Conservation (phyloP, 306 rosid genomes). For the Pterocarpus santalinus region DNA sequence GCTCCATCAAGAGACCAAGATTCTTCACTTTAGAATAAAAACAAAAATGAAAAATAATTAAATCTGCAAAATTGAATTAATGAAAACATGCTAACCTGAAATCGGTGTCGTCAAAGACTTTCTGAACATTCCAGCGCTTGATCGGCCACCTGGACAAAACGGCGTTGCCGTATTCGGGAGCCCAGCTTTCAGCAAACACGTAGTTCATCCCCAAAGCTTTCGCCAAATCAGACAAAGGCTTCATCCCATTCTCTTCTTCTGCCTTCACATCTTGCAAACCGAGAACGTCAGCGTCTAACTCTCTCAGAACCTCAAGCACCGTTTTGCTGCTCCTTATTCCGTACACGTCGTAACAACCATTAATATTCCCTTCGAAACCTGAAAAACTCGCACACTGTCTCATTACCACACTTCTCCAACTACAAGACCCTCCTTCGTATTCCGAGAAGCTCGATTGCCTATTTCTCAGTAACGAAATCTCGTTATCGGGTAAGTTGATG, state of each 20-base stretch:
- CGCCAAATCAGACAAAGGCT: slow-evolving; percentile 82
- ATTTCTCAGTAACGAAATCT: slow-evolving; percentile 67
- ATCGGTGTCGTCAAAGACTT: slow-evolving; percentile 79
- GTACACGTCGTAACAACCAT: neutral
- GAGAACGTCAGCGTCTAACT: slow-evolving; percentile 78
- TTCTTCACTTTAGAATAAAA: neutral
- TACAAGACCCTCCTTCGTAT: slow-evolving; percentile 38
- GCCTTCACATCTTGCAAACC: slow-evolving; percentile 91
- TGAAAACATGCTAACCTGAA: slow-evolving; percentile 58
- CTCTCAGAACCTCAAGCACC: slow-evolving; percentile 73
- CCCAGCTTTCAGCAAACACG: slow-evolving; percentile 94
- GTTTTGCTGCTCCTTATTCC: slow-evolving; percentile 38
- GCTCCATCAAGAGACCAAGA: no score
- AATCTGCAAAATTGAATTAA: no score
- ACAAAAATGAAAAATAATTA: no score
- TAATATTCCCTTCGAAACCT: neutral
- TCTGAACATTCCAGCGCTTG: slow-evolving; percentile 67
- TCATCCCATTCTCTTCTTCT: slow-evolving; percentile 83
- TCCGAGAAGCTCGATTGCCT: slow-evolving; percentile 68
- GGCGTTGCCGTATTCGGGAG: slow-evolving; percentile 93
- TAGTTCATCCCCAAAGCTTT: slow-evolving; percentile 74
- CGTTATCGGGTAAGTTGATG: slow-evolving; percentile 81
- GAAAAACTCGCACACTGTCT: slow-evolving; percentile 42
- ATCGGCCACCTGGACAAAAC: slow-evolving; percentile 87
- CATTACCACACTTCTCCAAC: neutral